Evolutionary conservation across 2,329 filamentous ascomycete genomes (phyloP).

Genomic region (Nigrospora sphaerica): DNA sequence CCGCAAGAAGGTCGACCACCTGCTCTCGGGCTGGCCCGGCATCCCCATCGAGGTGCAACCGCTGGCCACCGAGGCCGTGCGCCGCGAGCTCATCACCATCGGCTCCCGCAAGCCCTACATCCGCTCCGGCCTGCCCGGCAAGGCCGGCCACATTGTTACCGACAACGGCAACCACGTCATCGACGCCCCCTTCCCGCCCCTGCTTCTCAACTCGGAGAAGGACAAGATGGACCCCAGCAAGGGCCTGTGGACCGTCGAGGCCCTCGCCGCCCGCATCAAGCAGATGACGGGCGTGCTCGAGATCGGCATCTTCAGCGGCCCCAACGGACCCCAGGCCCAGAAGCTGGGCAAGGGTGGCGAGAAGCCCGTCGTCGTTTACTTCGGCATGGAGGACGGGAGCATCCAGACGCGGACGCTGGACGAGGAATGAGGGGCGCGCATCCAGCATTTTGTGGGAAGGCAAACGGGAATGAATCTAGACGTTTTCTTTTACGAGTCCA

Average conservation of each 20-base stretch:
- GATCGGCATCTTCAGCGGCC: conserved; percentile 81
- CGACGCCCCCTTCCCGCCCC: conserved; percentile 77
- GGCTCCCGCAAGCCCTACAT: conserved; percentile 67
- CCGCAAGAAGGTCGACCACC: conserved; percentile 73
- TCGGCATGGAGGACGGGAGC: conserved; percentile 75
- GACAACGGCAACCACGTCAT: conserved; percentile 87
- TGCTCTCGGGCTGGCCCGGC: conserved; percentile 69
- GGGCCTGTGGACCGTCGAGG: conserved; percentile 74
- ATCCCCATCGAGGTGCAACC: conserved; percentile 94
- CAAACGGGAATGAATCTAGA: no score
- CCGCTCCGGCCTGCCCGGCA: conserved; percentile 64
- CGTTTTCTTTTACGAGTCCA: no score
- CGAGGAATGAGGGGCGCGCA: neutral
- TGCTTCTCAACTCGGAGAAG: conserved; percentile 47
- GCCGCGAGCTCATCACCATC: conserved; percentile 63
- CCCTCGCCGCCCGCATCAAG: conserved; percentile 68
- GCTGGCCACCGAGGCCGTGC: conserved; percentile 70
- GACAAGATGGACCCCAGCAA: conserved; percentile 46
- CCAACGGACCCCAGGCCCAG: conserved; percentile 64
- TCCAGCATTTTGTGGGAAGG: no score
- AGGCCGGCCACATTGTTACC: conserved; percentile 73
- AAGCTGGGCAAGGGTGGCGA: conserved; percentile 57
- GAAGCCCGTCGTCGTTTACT: conserved; percentile 91
- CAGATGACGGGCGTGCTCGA: conserved; percentile 81
- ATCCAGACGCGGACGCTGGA: conserved; percentile 35